These are phyloP conservation scores for Beauveria sp. DNA, from an alignment of 2,329 filamentous ascomycete genomes.

Conservation along the genomic window DNA sequence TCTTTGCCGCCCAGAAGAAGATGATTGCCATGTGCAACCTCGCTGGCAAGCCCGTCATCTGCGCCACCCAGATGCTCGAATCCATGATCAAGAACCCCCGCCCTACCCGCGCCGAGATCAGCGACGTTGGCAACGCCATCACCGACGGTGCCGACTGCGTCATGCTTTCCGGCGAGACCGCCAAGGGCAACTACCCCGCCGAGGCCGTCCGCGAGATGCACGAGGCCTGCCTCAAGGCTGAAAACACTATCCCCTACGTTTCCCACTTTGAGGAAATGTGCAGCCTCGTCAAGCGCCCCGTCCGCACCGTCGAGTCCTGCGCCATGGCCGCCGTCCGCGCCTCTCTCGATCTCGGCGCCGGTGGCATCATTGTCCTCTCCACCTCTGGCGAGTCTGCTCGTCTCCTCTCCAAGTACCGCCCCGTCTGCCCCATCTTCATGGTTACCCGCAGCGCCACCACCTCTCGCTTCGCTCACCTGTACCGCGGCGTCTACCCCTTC, in stretches of 20 bases:
- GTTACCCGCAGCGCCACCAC: slow-evolving; percentile 81
- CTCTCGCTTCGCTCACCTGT: slow-evolving; percentile 86
- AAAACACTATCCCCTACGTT: slow-evolving; percentile 96
- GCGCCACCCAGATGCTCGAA: slow-evolving; percentile 99
- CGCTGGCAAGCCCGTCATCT: slow-evolving; percentile 97
- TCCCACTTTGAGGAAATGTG: slow-evolving; percentile 94
- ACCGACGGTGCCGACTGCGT: slow-evolving; percentile 98
- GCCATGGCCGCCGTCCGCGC: slow-evolving; percentile 95
- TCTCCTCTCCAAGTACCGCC: slow-evolving; percentile 95
- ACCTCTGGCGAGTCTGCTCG: slow-evolving; percentile 93
- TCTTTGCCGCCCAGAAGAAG: slow-evolving; percentile 99
- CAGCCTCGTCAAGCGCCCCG: slow-evolving; percentile 72
- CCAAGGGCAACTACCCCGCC: slow-evolving; percentile 90
- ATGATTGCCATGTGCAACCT: slow-evolving; percentile 99
- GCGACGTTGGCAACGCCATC: slow-evolving; percentile 95
- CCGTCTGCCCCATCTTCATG: slow-evolving; percentile 99
- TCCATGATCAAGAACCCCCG: slow-evolving; percentile 99
- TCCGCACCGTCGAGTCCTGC: slow-evolving; percentile 84
- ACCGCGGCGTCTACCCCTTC: slow-evolving; percentile 98
- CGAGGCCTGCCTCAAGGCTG: slow-evolving; percentile 91
- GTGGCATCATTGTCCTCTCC: slow-evolving; percentile 91
- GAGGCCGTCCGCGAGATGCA: slow-evolving; percentile 97
- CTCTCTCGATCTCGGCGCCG: slow-evolving; percentile 91
- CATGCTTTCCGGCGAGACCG: slow-evolving; percentile 98
- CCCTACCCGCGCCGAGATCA: slow-evolving; percentile 95